phyloP scores from a whole-genome alignment of 2,329 filamentous ascomycete genomes.

The Ascosphaera apis region DNA sequence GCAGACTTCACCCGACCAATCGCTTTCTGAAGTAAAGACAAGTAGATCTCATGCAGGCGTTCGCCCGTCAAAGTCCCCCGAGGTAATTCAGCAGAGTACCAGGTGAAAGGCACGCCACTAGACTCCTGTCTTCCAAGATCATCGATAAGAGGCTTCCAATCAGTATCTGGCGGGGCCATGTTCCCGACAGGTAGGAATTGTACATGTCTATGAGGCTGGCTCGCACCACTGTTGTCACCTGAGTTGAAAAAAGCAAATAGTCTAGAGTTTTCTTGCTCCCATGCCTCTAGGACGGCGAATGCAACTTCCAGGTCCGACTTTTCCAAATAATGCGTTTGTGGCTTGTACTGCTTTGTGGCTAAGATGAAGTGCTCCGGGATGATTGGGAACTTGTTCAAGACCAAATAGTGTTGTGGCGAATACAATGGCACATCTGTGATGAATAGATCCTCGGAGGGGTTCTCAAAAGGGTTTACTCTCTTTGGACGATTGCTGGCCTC shows the following conservation, averaged over 20 bases:
- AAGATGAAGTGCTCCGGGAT: conserved; percentile 27
- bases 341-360: conserved; percentile 20
- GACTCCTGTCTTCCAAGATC: conserved; percentile 9
- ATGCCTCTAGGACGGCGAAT: conserved; percentile 20
- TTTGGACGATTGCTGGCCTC: neutral
- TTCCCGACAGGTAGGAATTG: conserved; percentile 25
- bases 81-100: conserved; percentile 23
- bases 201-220: conserved; percentile 24
- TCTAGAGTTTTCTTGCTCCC: conserved; percentile 8
- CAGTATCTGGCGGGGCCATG: conserved; percentile 11
- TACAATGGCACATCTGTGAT: conserved; percentile 17
- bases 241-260: conserved; percentile 29
- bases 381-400: conserved; percentile 27
- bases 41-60: conserved; percentile 16
- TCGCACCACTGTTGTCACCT: conserved; percentile 24
- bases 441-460: conserved; percentile 20
- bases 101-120: conserved; percentile 22
- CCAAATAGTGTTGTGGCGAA: conserved; percentile 16
- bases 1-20: neutral
- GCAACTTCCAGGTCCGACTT: conserved; percentile 19
- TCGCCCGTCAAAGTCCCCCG: conserved; percentile 15
- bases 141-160: conserved; percentile 27
- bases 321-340: conserved; percentile 22
- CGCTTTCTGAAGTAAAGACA: conserved; percentile 18
- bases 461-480: conserved; percentile 22